Conservation (phyloP, 257 asterid genomes). For the Vinca minor region DNA sequence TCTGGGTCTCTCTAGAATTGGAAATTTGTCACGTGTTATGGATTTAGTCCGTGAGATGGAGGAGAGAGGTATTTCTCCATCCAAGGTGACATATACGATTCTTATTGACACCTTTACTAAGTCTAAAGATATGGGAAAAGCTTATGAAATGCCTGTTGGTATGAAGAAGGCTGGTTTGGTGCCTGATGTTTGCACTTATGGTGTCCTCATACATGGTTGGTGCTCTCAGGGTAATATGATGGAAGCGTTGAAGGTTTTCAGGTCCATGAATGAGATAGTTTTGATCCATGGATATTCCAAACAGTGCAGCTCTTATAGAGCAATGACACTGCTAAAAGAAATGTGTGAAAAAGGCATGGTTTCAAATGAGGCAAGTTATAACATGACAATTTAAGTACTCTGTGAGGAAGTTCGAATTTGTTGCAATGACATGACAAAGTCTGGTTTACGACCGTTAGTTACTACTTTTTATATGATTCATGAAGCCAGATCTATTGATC, state of each 20-base stretch:
- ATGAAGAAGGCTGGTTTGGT: conserved; percentile 43
- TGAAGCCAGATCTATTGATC: conserved; percentile 8
- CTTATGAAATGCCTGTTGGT: conserved; percentile 36
- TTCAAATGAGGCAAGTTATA: conserved; percentile 68
- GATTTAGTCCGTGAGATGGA: conserved; percentile 66
- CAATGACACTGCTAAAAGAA: conserved; percentile 45
- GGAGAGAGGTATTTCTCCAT: conserved; percentile 55
- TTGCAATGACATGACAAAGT: no score
- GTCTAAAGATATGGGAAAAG: conserved; percentile 53
- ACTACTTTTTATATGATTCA: conserved; percentile 22
- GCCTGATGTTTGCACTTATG: conserved; percentile 55
- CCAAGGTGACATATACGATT: conserved; percentile 63
- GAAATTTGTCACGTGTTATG: conserved; percentile 28
- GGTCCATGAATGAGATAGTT: conserved; percentile 33
- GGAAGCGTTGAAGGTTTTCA: conserved; percentile 53
- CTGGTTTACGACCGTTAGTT: conserved; percentile 35
- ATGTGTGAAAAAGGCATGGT: conserved; percentile 50
- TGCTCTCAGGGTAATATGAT: conserved; percentile 52
- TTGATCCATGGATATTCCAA: conserved; percentile 54
- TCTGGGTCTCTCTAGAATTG: conserved; percentile 46
- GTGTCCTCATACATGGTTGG: conserved; percentile 65
- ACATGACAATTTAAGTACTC: no score
- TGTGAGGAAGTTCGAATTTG: no score
- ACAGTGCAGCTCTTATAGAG: conserved; percentile 59
- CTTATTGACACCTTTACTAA: conserved; percentile 58